These are phyloP conservation scores for Trifolium pratense DNA, from an alignment of 306 rosid species.

Conservation along the genomic window DNA sequence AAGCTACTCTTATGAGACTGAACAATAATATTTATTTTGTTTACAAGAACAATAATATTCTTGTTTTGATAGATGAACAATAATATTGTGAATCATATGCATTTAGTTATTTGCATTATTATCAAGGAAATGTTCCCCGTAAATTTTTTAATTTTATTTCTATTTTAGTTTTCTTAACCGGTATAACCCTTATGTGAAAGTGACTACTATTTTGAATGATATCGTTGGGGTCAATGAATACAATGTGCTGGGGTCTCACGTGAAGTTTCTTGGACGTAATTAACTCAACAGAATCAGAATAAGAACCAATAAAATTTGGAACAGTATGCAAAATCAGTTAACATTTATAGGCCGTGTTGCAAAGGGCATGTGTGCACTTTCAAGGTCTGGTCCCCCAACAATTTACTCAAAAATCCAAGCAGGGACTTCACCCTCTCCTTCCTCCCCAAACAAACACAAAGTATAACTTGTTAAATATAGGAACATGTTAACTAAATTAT, in stretches of 20 bases:
- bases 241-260: constrained; percentile 26
- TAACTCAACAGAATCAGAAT: not conserved
- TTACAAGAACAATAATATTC: no score
- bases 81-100: no score
- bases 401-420: not conserved
- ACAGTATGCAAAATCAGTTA: not conserved
- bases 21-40: no score
- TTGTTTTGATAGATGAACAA: no score
- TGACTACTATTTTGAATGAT: not conserved
- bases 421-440: not conserved
- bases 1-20: no score
- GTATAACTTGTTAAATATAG: not conserved
- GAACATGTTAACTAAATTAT: not conserved
- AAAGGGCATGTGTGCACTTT: not conserved
- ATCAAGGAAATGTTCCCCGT: no score
- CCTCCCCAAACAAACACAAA: constrained; percentile 1
- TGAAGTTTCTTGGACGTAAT: not conserved
- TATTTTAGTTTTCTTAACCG: no score
- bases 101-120: no score
- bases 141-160: no score
- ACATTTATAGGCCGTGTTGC: not conserved
- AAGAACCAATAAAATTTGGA: not conserved
- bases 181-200: no score
- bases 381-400: not conserved
- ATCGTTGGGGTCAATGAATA: not conserved